Evolutionary conservation across 257 asterid species (phyloP).

Genomic region (Solanum dulcamara): DNA sequence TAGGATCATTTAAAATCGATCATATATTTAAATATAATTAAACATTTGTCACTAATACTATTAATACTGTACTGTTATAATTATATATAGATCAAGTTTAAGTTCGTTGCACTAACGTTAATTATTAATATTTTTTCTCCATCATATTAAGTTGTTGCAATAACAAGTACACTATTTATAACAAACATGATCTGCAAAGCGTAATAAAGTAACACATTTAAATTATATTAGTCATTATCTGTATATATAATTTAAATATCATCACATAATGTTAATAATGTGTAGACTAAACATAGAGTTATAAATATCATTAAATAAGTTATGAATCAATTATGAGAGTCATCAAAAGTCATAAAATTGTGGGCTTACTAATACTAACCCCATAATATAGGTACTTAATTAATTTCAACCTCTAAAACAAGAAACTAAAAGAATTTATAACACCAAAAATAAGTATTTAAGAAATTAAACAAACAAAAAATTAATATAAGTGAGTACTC

Average conservation of each 20-base stretch:
- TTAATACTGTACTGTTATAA: neutral
- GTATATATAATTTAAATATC: no score
- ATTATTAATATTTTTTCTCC: neutral
- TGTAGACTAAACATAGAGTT: conserved; percentile 17
- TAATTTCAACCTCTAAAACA: neutral
- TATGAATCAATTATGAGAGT: neutral
- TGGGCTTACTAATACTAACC: neutral
- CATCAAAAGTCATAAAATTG: neutral
- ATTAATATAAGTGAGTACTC: neutral
- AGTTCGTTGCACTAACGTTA: neutral
- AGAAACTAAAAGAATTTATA: neutral
- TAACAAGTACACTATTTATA: neutral
- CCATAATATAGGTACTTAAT: neutral
- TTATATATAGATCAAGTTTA: neutral
- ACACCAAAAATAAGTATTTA: neutral
- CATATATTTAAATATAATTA: neutral
- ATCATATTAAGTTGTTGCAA: neutral
- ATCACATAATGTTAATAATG: conserved; percentile 7
- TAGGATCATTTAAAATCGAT: neutral
- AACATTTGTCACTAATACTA: neutral
- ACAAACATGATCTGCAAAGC: neutral
- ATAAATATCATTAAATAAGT: conserved; percentile 26
- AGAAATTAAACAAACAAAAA: neutral
- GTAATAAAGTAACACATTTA: no score
- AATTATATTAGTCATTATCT: no score